Conservation (phyloP, 2,329 filamentous ascomycete species). For the Fusarium sp. region DNA sequence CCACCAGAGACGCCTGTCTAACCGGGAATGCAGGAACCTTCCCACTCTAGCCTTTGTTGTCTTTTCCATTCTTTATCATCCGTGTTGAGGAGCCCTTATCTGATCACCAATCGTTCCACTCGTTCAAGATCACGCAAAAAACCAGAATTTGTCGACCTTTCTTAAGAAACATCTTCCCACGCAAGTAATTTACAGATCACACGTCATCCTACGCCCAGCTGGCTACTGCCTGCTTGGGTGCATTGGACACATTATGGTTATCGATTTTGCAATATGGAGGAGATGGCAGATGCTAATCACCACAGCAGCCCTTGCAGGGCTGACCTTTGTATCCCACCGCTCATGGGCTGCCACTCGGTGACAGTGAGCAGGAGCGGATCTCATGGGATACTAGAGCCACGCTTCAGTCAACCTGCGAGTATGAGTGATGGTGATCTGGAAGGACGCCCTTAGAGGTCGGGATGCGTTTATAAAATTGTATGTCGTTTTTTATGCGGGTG, state of each 20-base stretch:
- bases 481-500: conserved; percentile 41
- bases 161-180: conserved; percentile 63
- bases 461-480: conserved; percentile 43
- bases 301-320: conserved; percentile 27
- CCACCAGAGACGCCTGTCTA: conserved; percentile 5
- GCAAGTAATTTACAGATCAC: conserved; percentile 67
- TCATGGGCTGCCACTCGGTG: conserved; percentile 36
- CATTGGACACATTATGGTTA: conserved; percentile 74
- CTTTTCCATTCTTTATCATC: conserved; percentile 46
- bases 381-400: conserved; percentile 33
- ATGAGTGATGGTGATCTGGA: conserved; percentile 37
- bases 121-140: conserved; percentile 53
- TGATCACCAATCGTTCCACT: conserved; percentile 50
- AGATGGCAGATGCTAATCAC: conserved; percentile 51
- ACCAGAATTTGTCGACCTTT: conserved; percentile 61
- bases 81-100: conserved; percentile 45
- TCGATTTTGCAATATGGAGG: conserved; percentile 68
- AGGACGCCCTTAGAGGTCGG: conserved; percentile 28
- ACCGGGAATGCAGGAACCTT: conserved; percentile 9
- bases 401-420: conserved; percentile 40
- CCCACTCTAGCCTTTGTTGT: conserved; percentile 26
- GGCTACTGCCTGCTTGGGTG: conserved; percentile 63
- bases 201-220: conserved; percentile 68
- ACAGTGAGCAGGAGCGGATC: conserved; percentile 20
- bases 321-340: conserved; percentile 45